Evolutionary conservation across 495 filamentous ascomycete species (phyloP).

Genomic region (Cenococcum geophilum): DNA sequence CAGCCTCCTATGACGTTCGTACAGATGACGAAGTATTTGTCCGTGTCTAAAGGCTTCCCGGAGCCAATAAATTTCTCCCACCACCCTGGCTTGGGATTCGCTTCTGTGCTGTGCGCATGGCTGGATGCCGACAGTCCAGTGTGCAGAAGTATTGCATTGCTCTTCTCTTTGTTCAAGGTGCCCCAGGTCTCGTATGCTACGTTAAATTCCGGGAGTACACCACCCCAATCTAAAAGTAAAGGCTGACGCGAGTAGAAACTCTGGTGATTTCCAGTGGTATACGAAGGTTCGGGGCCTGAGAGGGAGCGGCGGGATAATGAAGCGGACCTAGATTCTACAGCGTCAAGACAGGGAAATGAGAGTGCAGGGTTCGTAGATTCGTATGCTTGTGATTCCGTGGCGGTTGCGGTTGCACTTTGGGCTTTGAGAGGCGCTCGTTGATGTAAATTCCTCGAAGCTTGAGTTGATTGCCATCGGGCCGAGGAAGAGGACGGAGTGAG

Average conservation of each 20-base stretch:
- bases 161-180: constrained; percentile 66
- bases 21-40: constrained; percentile 89
- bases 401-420: constrained; percentile 11
- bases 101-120: constrained; percentile 82
- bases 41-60: constrained; percentile 75
- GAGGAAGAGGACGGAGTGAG: not conserved
- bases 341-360: constrained; percentile 92
- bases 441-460: constrained; percentile 26
- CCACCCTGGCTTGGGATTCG: constrained; percentile 87
- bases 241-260: constrained; percentile 67
- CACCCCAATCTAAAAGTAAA: constrained; percentile 87
- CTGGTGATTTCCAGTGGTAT: constrained; percentile 78
- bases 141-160: constrained; percentile 87
- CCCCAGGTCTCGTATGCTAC: constrained; percentile 97
- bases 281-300: constrained; percentile 85
- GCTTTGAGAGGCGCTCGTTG: constrained; percentile 21
- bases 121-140: constrained; percentile 93
- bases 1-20: constrained; percentile 96
- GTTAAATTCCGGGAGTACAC: constrained; percentile 74
- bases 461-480: constrained; percentile 16
- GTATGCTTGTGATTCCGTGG: constrained; percentile 3
- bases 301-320: constrained; percentile 67
- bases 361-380: constrained; percentile 80
- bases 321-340: constrained; percentile 75
- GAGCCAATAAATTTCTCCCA: constrained; percentile 99